Base-by-base conservation (phyloP, 176 grass and related monocot species). In the Bothriochloa decipiens region DNA sequence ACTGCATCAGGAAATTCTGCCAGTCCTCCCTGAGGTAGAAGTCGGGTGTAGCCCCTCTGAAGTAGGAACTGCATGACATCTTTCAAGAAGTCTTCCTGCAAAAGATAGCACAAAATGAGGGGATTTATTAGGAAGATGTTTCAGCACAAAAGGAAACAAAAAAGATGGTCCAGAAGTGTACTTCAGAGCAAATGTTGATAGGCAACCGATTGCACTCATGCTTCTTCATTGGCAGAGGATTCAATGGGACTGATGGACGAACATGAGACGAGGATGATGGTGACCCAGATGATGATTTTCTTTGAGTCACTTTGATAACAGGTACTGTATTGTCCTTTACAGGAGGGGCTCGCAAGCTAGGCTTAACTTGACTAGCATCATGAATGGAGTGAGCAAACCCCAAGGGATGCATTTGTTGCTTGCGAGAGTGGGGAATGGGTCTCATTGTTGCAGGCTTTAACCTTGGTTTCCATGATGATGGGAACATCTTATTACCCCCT, bases 211-310 rank as follows among this genome's bases (percentile, higher is more conserved):
- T 74, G 28, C 93, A 95, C n/a, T 75, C 90, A 46, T 95, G 90
- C 70, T 92, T 95, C 85, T 92, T 92, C 88, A 95, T 78, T 84
- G 93, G 90, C 57, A 95, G 73, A 63, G 88, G 93, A 82, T 95
- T 92, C 52, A 89, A 80, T 33, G 86, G 74, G 69, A 87, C 33
- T 39, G 58, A 50, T 12, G 75, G 80, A n/a, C 82, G 75, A 81
- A 57, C 65, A 27, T 11, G 29, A 0, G 73, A 76, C 2, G 9
- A 61, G 58, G 58, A 61, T 61, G 58, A 61, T 61, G 58, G 58
- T 28, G 35, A 41, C 52, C 77, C 82, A 41, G 66, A 86, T 55
- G 72, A 66, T 68, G 83, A 82, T 72, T 89, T 95, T 75, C 83
- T 90, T 33, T 79, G 80, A 65, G 70, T 76, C 68, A 76, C 39